phyloP scores from a whole-genome alignment of 148 eudicot species.

The Camellia lanceoleosa region DNA sequence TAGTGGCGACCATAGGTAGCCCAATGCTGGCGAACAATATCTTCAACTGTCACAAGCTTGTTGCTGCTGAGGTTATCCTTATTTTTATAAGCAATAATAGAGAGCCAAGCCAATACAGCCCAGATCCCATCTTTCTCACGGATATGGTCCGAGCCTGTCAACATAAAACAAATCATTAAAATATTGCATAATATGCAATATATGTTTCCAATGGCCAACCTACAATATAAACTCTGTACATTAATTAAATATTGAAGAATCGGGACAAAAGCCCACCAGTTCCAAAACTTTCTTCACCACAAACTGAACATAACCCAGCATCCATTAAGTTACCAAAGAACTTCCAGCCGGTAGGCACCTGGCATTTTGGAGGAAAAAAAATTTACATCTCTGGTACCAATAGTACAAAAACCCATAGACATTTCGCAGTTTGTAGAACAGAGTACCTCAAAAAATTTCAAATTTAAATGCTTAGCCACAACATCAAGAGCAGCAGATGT shows the following conservation, averaged over 20 bases:
- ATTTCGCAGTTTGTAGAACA: background rate
- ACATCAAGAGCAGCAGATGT: conserved; percentile 98
- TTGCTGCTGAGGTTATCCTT: conserved; percentile 63
- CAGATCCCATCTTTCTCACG: conserved; percentile 98
- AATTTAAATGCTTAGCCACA: conserved; percentile 74
- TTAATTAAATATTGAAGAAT: conserved; percentile 1
- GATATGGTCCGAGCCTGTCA: conserved; percentile 87
- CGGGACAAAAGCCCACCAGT: conserved; percentile 52
- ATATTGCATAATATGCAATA: background rate
- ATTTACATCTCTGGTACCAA: conserved; percentile 8
- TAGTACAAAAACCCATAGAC: background rate
- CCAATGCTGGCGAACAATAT: conserved; percentile 95
- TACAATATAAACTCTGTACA: background rate
- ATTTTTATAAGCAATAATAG: conserved; percentile 80
- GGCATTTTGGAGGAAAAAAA: conserved; percentile 10
- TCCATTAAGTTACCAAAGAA: conserved; percentile 97
- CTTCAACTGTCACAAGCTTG: conserved; percentile 90
- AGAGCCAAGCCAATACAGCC: conserved; percentile 98
- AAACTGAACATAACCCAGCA: conserved; percentile 87
- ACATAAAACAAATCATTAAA: background rate
- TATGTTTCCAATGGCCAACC: background rate
- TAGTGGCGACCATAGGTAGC: conserved; percentile 90
- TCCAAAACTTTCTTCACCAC: conserved; percentile 99
- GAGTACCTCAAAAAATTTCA: conserved; percentile 90
- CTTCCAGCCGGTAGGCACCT: conserved; percentile 99